Evolutionary conservation across 2,329 filamentous ascomycete genomes (phyloP), one percentile per base, ranked within the genome.

Genomic region (Colletotrichum graminicola): DNA sequence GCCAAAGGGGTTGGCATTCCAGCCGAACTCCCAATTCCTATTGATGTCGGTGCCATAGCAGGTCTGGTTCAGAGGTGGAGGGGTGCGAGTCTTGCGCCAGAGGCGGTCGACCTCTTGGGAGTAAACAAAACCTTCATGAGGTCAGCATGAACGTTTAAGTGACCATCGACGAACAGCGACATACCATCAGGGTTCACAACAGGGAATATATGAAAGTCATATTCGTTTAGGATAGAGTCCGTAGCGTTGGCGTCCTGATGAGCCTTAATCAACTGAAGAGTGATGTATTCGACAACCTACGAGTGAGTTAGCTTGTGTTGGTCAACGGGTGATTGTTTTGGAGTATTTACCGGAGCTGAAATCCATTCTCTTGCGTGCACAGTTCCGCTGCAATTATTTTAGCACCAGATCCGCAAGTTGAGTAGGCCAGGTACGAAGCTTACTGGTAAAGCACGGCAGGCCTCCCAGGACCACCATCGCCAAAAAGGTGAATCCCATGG

Each of bases 281-380:
- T 80, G 23, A 87, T 77, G 75, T 87, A 88, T 74, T 88, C 85
- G 18, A 82, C 78, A 3, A 77, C 76, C 76, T 77, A 29, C 5
- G 77, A 1, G 6, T 0, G 3, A 18, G 32, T 69, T 39, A 69
- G 36, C 32, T 8, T 0, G 16, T 56, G n/a, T 1, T 12, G 12
- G 3, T 85, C 77, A 5, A 36, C 4, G 14, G 39, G 29, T 5
- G 2, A 16, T 8, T 2, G 1, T 16, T 1, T 14, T 4, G 2
- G 2, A 3, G 39, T 5, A 14, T 82, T 92, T 87, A 85, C 84
- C 69, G 84, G 84, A 0, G 84, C 82, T 16, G 84, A 81, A 54
- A 88, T 87, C 86, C 86, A 88, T 78, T 88, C 86, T 57, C 86
- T 79, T 4, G 86, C 84, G 75, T 89, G 86, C 2, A 87, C 84